Base-by-base conservation (phyloP, 1,139 yeast genomes). In the Geotrichum bryndzae region DNA sequence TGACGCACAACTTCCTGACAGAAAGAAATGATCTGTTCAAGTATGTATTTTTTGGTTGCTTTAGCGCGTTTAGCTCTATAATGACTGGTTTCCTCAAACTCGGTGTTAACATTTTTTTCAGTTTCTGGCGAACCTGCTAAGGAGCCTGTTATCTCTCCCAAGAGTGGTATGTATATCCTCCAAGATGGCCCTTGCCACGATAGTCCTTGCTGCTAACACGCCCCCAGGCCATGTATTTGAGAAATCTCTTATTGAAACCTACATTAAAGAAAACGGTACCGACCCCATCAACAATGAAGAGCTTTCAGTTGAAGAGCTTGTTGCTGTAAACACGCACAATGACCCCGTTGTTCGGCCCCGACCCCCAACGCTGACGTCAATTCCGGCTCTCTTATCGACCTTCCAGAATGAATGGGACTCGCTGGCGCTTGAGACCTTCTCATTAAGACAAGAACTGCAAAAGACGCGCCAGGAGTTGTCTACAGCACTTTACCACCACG, bases 381-480 rank as follows among this genome's bases (percentile, higher is more conserved):
- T 92, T 46, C 99, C 99, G 0, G 79, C 88, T 10, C 74, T 92
- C 66, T 77, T 92, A 57, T 78, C 90, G 0, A 79, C 87, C 0
- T 84, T 92, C 66, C 97, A 91, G 72, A 84, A 85, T 63, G 97
- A 92, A 72, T 92, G 96, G 92, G 97, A 94, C 71, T 83, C 97
- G 0, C 74, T 89, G 63, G 90, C 95, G 48, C 76, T 92, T 61
- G 98, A 94, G 71, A 80, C 88, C 54, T 91, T 89, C 70, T 82
- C 86, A 41, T 76, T 92, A 64, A 80, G 95, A 65, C 88, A 88
- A 71, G 92, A 87, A 68, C 78, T 92, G 57, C 82, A 80, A 58
- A 77, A 78, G 46, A 81, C 94, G 1, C 81, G 88, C 65, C 84
- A 87, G 68, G 95, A 90, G 69, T 75, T 92, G 62, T 86, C 95